A percentile compares a stretch with the other conserved stretches of the same genome.
These are phyloP conservation scores for Colletotrichum phormii DNA, from an alignment of 2,329 filamentous ascomycete species.

Conservation along the genomic window DNA sequence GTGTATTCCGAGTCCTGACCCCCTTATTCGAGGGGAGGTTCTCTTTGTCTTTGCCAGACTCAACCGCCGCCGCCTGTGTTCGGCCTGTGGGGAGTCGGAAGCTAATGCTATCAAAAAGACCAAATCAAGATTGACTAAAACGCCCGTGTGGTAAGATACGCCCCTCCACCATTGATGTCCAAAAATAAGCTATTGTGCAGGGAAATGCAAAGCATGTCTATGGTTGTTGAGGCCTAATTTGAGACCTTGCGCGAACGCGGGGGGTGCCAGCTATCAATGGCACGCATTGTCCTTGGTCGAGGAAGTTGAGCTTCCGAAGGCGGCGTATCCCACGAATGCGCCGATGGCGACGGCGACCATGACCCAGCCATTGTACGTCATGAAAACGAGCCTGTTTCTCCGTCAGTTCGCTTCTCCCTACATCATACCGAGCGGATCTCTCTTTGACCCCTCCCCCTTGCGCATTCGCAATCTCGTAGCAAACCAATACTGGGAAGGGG, in stretches of 20 bases:
- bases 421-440: too few relatives aligned
- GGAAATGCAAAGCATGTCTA: background rate
- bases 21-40: background rate
- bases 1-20: background rate
- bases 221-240: background rate
- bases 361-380: conserved; percentile 99
- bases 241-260: background rate
- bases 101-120: background rate
- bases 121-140: background rate
- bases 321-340: conserved; percentile 87
- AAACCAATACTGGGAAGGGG: too few relatives aligned
- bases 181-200: background rate
- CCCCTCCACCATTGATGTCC: background rate
- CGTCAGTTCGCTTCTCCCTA: conserved; percentile 10
- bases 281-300: conserved; percentile 90
- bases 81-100: background rate
- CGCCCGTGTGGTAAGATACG: conserved; percentile 1
- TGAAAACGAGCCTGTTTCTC: conserved; percentile 87
- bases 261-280: conserved; percentile 67
- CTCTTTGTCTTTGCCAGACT: background rate
- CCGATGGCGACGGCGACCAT: conserved; percentile 93
- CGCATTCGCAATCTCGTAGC: background rate
- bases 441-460: too few relatives aligned
- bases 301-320: conserved; percentile 78
- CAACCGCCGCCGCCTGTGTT: background rate